Conservation (phyloP, 345 rosid species). For the Aurinia saxatilis region DNA sequence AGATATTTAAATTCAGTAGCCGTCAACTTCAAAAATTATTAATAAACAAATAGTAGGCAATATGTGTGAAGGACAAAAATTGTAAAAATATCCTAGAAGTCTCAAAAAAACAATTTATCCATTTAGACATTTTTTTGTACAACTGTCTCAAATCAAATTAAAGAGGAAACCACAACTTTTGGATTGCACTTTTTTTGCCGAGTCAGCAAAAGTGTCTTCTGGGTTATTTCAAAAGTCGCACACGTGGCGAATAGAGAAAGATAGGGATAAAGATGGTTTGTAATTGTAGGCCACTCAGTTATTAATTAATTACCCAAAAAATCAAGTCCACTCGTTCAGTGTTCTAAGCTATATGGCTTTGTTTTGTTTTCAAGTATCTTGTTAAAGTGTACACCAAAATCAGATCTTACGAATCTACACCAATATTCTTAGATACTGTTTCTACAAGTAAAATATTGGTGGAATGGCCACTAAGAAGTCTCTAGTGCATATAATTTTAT, state of each 20-base stretch:
- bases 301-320: constrained; percentile 6
- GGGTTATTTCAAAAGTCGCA: constrained; percentile 18
- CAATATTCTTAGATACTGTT: not conserved
- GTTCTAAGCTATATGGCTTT: not conserved
- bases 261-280: constrained; percentile 6
- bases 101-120: not conserved
- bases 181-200: constrained; percentile 19
- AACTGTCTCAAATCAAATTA: constrained; percentile 2
- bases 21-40: constrained; percentile 11
- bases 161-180: not conserved
- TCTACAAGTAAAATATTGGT: not conserved
- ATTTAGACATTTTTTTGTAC: constrained; percentile 9
- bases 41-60: not conserved
- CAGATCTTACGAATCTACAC: not conserved
- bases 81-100: constrained; percentile 1
- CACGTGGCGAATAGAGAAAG: constrained; percentile 6
- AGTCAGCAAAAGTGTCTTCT: constrained; percentile 27
- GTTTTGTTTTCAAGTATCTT: not conserved
- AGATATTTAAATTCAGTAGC: constrained; percentile 25
- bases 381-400: not conserved
- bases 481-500: not conserved
- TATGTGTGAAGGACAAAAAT: constrained; percentile 30
- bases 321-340: constrained; percentile 17
- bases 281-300: constrained; percentile 27
- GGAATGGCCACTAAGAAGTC: not conserved